Evolutionary conservation across 106 monocot genomes (phyloP), one percentile per base, ranked within the genome.

Genomic region (Platanthera zijinensis): DNA sequence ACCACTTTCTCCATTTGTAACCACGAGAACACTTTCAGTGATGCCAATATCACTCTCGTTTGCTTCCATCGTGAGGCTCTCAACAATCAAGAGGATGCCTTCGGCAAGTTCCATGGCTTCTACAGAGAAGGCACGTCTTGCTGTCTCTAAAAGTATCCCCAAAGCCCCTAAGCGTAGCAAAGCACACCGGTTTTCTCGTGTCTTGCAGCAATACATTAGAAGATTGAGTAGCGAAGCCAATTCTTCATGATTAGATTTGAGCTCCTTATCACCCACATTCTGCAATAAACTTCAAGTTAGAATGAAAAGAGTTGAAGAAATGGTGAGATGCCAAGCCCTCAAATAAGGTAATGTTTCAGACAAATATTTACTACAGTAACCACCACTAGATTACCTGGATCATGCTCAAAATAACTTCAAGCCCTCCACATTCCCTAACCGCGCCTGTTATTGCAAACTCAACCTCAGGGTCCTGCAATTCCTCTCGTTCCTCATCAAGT

Each of bases 41-140:
- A 88, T 89, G 79, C 92, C 84, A 52, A 94, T 82, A 76, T 99
- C 90, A 76, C 86, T 94, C 70, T 94, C 92, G 78, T 94, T 99
- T 9, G 99, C 94, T 86, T 99, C 99, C 75, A 99, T 75, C 19
- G 92, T 89, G 64, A 99, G 88, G 70, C 89, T 88, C 82, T 94
- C 99, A 10, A 94, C 94, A 77, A 99, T 99, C 69, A 94, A 76
- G 66, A 99, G 94, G 74, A 99, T 90, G 61, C 92, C 92, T 80
- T 99, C 94, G 73, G 99, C 99, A 9, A 92, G 88, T 45, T 99
- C 99, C 89, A 99, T 90, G 13, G 94, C 91, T 83, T 99, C 99
- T 13, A 92, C 85, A 17, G 92, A 88, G 82, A 99, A 99, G 75
- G 94, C 99, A 51, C 90, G 83, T 14, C 94, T 83, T 66, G 94